phyloP scores from a whole-genome alignment of 208 protist genomes.

The Crithidia mellificae region DNA sequence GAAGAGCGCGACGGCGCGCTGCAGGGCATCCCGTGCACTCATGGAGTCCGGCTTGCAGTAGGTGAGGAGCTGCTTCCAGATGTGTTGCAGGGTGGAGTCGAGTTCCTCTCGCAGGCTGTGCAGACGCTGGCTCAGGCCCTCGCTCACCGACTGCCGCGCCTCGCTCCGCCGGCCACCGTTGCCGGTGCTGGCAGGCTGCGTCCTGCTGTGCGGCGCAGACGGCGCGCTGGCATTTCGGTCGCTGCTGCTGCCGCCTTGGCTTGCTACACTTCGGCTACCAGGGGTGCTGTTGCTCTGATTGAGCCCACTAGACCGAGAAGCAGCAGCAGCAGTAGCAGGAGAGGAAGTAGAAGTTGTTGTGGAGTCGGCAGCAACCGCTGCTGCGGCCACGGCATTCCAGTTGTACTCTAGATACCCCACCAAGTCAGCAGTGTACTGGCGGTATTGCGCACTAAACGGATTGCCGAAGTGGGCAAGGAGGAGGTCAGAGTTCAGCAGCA shows the following conservation, averaged over 20 bases:
- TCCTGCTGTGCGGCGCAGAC: background rate
- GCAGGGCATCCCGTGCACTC: constrained; percentile 34
- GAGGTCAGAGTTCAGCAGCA: constrained; percentile 27
- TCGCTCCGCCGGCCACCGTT: background rate
- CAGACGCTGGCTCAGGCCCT: constrained; percentile 1
- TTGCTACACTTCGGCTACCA: background rate
- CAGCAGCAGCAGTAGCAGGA: no score
- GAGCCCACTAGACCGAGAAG: background rate
- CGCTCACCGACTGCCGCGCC: background rate
- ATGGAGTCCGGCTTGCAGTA: constrained; percentile 43
- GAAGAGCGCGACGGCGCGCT: constrained; percentile 36
- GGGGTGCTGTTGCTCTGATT: background rate
- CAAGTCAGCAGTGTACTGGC: constrained; percentile 37
- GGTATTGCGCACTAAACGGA: constrained; percentile 44
- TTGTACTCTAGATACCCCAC: constrained; percentile 28
- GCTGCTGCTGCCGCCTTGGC: background rate
- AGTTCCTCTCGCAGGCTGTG: constrained; percentile 7
- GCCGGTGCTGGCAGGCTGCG: background rate
- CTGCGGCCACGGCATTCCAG: constrained; percentile 5
- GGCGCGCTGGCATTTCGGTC: background rate
- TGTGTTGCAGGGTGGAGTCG: constrained; percentile 34
- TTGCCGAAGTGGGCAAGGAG: constrained; percentile 40
- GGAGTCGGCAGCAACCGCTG: background rate
- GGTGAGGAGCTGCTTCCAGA: constrained; percentile 33
- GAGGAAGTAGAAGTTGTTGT: no score